Evolutionary conservation across 257 asterid species (phyloP), one percentile per base, ranked within the genome.

Genomic region (Parsonsia alboflavescens): DNA sequence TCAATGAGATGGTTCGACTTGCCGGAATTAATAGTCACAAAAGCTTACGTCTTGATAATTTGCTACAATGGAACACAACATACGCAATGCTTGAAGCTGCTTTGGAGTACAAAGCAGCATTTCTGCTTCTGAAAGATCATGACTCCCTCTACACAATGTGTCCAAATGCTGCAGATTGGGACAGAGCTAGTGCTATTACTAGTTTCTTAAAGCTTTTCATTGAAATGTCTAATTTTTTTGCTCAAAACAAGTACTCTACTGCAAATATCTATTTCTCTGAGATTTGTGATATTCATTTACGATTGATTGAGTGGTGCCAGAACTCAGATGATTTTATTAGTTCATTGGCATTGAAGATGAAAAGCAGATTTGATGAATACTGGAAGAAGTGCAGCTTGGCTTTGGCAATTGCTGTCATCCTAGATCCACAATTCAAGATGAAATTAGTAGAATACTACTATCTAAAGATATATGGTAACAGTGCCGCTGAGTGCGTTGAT

Each of bases 321-420:
- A 87, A 86, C 80, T 83, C 93, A 0, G 98, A 94, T 77, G 96
- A 88, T 70, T 92, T 88, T 73, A 79, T 94, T 77, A 88, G 93
- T 82, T 83, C 91, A 33, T 81, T 94, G 85, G 99, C 99, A 26
- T 77, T 90, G 82, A 90, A 89, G 73, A 79, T 94, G 88, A 94
- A 90, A 85, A 80, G 84, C 11, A 89, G 82, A 78, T 94, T 94
- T 78, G 99, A 94, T 58, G 97, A 92, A 24, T 94, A 92, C 84
- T 94, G 98, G 99, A 90, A 90, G 81, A 92, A 90, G 81, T 92
- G 99, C 88, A 94, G 99, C 88, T 83, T 94, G 88, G 92, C 93
- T 61, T 86, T 94, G 93, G 95, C 98, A n/a, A 84, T 94, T 78
- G 97, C 98, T 48, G 93, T 96, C 45, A 88, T 94, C 80, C 82